phyloP scores from a whole-genome alignment of 2,329 filamentous ascomycete species.

The Sporothrix mexicana region DNA sequence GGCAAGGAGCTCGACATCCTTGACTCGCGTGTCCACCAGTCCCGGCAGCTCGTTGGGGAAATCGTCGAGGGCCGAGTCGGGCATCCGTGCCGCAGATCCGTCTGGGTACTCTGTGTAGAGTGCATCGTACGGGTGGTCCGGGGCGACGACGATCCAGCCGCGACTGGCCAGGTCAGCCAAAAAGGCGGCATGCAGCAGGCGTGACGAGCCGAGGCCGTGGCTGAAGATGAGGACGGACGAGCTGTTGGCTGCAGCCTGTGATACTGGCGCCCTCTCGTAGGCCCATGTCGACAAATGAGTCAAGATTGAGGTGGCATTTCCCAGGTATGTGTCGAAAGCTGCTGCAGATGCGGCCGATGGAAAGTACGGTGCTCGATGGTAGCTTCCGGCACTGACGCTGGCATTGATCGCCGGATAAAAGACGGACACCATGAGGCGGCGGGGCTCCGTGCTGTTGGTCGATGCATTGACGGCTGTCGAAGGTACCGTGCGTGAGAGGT shows the following conservation, averaged over 20 bases:
- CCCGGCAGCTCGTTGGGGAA: not conserved
- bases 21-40: not conserved
- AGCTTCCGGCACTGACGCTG: not conserved
- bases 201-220: constrained; percentile 3
- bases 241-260: not conserved
- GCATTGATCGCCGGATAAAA: not conserved
- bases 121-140: constrained; percentile 10
- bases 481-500: not conserved
- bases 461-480: not conserved
- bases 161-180: not conserved
- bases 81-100: not conserved
- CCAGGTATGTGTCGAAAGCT: constrained; percentile 4
- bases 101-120: constrained; percentile 13
- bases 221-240: not conserved
- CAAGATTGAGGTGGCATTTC: not conserved
- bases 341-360: not conserved
- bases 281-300: not conserved
- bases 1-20: not conserved
- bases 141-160: not conserved
- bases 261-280: not conserved
- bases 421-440: not conserved
- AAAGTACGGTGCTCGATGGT: not conserved
- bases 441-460: constrained; percentile 2
- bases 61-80: constrained; percentile 2
- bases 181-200: not conserved